These are phyloP conservation scores for Blastomyces parvus DNA, from an alignment of 2,329 filamentous ascomycete species.

Conservation along the genomic window DNA sequence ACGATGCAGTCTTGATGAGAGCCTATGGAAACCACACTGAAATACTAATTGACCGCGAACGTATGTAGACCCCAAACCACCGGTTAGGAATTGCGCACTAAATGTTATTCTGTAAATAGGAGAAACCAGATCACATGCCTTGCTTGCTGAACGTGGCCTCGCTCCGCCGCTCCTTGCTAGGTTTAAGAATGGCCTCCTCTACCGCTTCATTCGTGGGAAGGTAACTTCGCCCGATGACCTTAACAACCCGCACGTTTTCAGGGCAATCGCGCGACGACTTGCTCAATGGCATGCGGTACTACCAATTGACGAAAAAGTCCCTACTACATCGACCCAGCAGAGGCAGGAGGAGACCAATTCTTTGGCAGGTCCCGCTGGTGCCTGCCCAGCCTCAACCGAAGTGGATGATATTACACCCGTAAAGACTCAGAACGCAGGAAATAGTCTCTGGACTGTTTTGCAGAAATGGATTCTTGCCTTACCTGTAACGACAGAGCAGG, in stretches of 20 bases:
- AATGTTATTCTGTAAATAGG: constrained; percentile 32
- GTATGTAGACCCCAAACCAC: constrained; percentile 43
- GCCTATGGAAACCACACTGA: constrained; percentile 94
- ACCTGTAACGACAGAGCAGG: constrained; percentile 59
- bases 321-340: constrained; percentile 17
- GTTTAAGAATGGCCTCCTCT: constrained; percentile 93
- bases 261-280: constrained; percentile 70
- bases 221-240: constrained; percentile 75
- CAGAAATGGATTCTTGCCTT: constrained; percentile 91
- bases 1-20: constrained; percentile 75
- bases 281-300: constrained; percentile 84
- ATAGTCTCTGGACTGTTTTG: constrained; percentile 90
- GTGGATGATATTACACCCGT: constrained; percentile 28
- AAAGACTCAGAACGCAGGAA: constrained; percentile 60
- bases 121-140: constrained; percentile 63
- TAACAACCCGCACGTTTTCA: constrained; percentile 63
- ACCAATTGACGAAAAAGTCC: constrained; percentile 43
- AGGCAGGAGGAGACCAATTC: constrained; percentile 24
- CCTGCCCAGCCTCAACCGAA: constrained; percentile 19
- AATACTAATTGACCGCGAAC: constrained; percentile 88
- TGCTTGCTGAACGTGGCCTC: constrained; percentile 72
- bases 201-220: constrained; percentile 75
- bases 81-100: constrained; percentile 25
- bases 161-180: constrained; percentile 81
- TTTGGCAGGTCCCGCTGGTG: constrained; percentile 41